Base-by-base conservation (phyloP, 129 eudicot genomes). In the Cynara cardunculus region DNA sequence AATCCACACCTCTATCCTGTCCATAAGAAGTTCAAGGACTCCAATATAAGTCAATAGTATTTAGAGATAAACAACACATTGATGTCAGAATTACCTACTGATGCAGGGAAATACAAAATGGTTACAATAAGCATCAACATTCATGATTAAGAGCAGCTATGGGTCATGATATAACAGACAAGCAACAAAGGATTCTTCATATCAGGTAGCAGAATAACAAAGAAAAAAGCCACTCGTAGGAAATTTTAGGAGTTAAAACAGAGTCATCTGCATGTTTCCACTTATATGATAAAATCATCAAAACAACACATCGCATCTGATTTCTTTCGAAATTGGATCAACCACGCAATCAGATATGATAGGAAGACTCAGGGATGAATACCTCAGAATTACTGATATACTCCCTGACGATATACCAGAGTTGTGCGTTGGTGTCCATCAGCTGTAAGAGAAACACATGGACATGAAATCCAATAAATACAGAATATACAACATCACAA, bases 401-500 rank as follows among this genome's bases (percentile, higher is more conserved):
- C 80, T 94, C 98, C 84, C 98, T 89, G 88, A 94, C 86, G 82
- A 94, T 90, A 82, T 94, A 94, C 98, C 98, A 94, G 34, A 94
- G 94, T 79, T 94, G 98, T 83, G 97, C 98, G 85, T 92, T 94
- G 56, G 98, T 94, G 69, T 94, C 98, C 97, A 94, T 91, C 78
- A 94, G 88, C 98, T 94, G 92, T 70, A 72, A 71, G 39, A 39
- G n/a, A 73, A 76, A 85, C 61, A 84, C 13, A 78, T 70, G 14
- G 84, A 72, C 61, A 73, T 62, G 59, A 75, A 61, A 41, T 56
- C 81, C 72, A 35, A 49, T 62, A 64, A 27, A 35, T 79, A 81
- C 39, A 59, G 70, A 70, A 37, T 37, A 83, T 27, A 30, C 62
- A 77, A 18, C 72, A 71, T 69, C 59, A 27, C n/a, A 34, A 39